phyloP scores from a whole-genome alignment of 768 basidiomycete genomes.

The Termitomyces sp. region DNA sequence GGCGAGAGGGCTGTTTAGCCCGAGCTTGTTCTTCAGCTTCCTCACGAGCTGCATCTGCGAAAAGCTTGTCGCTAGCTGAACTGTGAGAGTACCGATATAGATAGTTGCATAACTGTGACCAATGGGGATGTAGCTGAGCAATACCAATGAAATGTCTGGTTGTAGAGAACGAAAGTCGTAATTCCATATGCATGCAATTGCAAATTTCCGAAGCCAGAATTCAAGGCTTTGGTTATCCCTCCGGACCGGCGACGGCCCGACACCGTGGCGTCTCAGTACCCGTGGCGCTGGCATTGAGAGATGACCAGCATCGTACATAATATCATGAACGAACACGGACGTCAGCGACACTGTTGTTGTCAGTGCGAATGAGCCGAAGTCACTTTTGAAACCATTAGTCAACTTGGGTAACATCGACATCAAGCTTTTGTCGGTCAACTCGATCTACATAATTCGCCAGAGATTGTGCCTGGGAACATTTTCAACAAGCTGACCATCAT shows the following conservation, averaged over 20 bases:
- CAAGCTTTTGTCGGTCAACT: too few relatives aligned
- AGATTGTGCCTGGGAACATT: neutral
- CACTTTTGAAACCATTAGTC: too few relatives aligned
- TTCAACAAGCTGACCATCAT: neutral
- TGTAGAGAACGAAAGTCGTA: neutral
- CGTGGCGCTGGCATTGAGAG: neutral
- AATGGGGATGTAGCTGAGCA: neutral
- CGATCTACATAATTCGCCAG: neutral
- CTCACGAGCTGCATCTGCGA: conserved; percentile 56
- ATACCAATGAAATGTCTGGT: neutral
- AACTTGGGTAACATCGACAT: too few relatives aligned
- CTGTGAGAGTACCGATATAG: neutral
- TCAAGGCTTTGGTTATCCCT: too few relatives aligned
- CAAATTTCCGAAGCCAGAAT: too few relatives aligned
- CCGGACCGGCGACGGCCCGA: neutral
- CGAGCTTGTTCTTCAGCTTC: conserved; percentile 31
- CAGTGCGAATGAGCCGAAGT: too few relatives aligned
- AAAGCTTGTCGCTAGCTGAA: conserved; percentile 53
- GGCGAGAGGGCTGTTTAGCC: conserved; percentile 10
- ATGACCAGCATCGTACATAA: neutral
- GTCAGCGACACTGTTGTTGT: neutral
- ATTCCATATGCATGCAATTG: conserved; percentile 7
- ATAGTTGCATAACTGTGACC: neutral
- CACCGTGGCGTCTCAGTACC: neutral
- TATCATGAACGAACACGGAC: neutral